Evolutionary conservation across 345 rosid genomes (phyloP), one percentile per base, ranked within the genome.

Genomic region (Dimocarpus longan): DNA sequence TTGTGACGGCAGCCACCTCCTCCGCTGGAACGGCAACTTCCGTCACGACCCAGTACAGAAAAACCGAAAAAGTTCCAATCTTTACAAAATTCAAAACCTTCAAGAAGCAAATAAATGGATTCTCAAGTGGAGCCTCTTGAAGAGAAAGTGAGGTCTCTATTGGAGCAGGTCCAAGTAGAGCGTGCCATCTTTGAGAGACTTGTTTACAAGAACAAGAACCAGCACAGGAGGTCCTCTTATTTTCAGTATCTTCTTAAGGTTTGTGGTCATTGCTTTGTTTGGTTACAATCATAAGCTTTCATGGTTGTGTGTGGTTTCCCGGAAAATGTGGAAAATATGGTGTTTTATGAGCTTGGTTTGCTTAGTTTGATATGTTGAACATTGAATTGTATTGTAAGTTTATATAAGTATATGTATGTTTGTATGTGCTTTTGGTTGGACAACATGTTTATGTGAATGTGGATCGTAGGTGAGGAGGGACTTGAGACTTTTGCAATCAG

Each of bases 191-290:
- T 93, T 63, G 97, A 91, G 81, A 91, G 97, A 80, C 85, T 94
- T 56, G 88, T 93, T 73, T 91, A 96, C 86, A 94, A 94, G 84
- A 94, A 93, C 87, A 96, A 95, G 93, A 93, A 91, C 54, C 99
- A 95, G 85, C 99, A 95, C 65, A 83, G 98, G 37, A 89, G 97
- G 79, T 87, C 93, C 88, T 89, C 91, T 32, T 95, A 93, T 82
- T 95, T 95, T 78, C 95, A 94, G 84, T 90, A 86, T 87, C 91
- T 94, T 67, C 82, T 91, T 21, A 96, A 94, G 98, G 99, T 91
- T 85, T 57, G 26, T 50, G 69, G 15, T 77, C 2, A 24, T 28
- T 24, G 22, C 9, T 69, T n/a, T 42, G 69, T 12, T 1, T 11
- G 8, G 10, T 11, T 28, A 0, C 22, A 26, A 26, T 26, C 28